Evolutionary conservation across 2,329 filamentous ascomycete genomes (phyloP).

Genomic region (Pezicula carpinea): DNA sequence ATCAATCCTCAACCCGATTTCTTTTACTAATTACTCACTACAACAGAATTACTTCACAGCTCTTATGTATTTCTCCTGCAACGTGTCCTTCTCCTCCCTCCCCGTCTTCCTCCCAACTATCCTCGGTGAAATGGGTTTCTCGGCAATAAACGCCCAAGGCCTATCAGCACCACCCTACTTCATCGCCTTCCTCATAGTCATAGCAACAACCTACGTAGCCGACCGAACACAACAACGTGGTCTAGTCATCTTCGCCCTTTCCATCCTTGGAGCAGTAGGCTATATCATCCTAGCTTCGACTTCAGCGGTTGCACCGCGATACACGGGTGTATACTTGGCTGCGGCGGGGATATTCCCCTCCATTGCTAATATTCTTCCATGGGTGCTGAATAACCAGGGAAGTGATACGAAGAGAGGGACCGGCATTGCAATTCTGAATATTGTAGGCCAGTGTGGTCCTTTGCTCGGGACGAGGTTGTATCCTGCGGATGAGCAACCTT

Average conservation of each 20-base stretch:
- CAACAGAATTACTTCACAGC: conserved; percentile 20
- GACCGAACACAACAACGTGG: conserved; percentile 62
- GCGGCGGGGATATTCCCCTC: conserved; percentile 61
- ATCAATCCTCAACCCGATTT: background rate
- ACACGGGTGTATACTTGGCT: conserved; percentile 46
- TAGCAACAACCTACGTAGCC: conserved; percentile 58
- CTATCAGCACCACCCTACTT: conserved; percentile 69
- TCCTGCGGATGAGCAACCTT: conserved; percentile 42
- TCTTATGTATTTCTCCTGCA: conserved; percentile 55
- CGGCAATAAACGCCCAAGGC: conserved; percentile 62
- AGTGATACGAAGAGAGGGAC: conserved; percentile 63
- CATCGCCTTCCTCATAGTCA: conserved; percentile 58
- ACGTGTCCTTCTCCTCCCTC: conserved; percentile 61
- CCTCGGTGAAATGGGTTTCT: conserved; percentile 63
- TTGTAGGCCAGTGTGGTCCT: conserved; percentile 62
- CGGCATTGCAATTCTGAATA: conserved; percentile 61
- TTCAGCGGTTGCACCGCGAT: conserved; percentile 37
- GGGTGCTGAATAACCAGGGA: conserved; percentile 67
- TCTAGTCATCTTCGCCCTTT: conserved; percentile 51
- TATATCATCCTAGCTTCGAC: conserved; percentile 61
- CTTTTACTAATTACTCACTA: background rate
- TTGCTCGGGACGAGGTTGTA: conserved; percentile 61
- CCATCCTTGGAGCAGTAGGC: conserved; percentile 52
- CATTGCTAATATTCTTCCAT: conserved; percentile 67
- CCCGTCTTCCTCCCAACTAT: conserved; percentile 63